Percentiles rank a stretch among this genome's conserved stretches.
phyloP scores from a whole-genome alignment of 805 yeast genomes.

The Tetrapisispora arboricola region DNA sequence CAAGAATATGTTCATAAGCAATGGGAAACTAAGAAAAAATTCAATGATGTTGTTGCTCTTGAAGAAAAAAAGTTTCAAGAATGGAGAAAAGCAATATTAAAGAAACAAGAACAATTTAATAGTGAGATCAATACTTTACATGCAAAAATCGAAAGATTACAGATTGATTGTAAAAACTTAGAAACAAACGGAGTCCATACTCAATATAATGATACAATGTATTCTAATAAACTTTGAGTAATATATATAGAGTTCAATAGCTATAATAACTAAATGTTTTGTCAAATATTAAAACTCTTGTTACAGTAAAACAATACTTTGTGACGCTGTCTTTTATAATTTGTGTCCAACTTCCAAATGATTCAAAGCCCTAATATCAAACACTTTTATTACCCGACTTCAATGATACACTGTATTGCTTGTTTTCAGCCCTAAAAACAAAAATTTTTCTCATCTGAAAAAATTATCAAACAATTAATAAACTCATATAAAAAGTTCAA shows the following conservation, averaged over 20 bases:
- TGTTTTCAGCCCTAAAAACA: too few species aligned
- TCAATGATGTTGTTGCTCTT: constrained; percentile 32
- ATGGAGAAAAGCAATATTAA: constrained; percentile 48
- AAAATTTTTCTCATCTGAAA: too few species aligned
- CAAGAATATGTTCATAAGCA: constrained; percentile 40
- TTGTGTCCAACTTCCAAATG: too few species aligned
- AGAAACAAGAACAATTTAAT: constrained; percentile 47
- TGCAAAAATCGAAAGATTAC: constrained; percentile 29
- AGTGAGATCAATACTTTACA: constrained; percentile 40
- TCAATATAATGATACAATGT: neutral
- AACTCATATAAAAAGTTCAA: too few species aligned
- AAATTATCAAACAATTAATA: too few species aligned
- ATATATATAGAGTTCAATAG: neutral
- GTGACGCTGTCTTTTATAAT: neutral
- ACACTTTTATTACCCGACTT: too few species aligned
- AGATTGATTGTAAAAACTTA: constrained; percentile 22
- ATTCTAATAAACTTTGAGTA: neutral
- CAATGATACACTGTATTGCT: too few species aligned
- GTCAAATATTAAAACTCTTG: too few species aligned
- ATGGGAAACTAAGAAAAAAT: constrained; percentile 34
- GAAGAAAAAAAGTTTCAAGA: constrained; percentile 52
- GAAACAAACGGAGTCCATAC: constrained; percentile 8
- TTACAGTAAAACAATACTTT: neutral
- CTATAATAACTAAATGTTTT: too few species aligned
- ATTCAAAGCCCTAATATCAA: too few species aligned